Evolutionary conservation across 148 eudicot species (phyloP).

Genomic region (Camellia japonica): DNA sequence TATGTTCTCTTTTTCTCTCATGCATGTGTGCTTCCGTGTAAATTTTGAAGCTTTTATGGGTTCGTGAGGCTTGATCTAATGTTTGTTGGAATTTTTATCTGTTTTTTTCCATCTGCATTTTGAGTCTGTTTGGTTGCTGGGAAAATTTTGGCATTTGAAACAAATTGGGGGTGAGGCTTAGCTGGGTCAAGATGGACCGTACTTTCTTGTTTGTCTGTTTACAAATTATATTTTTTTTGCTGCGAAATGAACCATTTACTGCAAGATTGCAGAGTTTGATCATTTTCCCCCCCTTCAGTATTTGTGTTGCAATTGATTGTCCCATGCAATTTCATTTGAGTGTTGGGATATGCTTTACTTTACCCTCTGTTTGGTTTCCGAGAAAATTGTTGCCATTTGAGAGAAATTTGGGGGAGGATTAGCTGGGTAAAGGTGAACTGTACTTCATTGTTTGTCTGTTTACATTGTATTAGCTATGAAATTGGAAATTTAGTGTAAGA

Average conservation of each 20-base stretch:
- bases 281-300: too few species aligned
- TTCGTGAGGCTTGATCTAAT: background rate
- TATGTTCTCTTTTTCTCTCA: background rate
- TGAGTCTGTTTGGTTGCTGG: background rate
- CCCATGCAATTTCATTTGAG: background rate
- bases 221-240: too few species aligned
- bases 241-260: too few species aligned
- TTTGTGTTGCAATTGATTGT: too few species aligned
- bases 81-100: background rate
- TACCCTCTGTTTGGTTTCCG: background rate
- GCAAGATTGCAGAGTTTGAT: background rate
- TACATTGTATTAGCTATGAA: background rate
- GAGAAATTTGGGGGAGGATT: background rate
- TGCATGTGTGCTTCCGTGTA: too few species aligned
- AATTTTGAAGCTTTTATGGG: background rate
- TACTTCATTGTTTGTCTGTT: background rate
- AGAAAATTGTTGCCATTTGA: background rate
- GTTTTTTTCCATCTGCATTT: conserved; percentile 1
- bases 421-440: background rate
- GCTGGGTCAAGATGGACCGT: background rate
- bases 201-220: background rate
- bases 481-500: background rate
- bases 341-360: background rate
- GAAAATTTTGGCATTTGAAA: background rate
- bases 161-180: background rate